phyloP scores from a whole-genome alignment of 208 protist species.

The Trypanosomatidae sp. region DNA sequence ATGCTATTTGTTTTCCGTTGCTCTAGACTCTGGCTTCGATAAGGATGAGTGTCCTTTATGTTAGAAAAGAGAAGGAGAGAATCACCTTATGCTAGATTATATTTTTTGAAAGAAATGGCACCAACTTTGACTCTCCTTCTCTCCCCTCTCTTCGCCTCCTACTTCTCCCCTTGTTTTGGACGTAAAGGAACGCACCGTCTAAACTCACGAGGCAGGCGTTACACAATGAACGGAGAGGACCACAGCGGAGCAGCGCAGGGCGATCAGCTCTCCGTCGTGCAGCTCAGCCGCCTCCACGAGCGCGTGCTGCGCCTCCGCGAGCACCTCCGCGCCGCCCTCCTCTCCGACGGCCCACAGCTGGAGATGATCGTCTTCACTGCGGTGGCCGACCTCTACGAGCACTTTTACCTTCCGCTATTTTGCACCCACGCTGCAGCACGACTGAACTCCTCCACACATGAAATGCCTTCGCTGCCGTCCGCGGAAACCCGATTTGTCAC shows the following conservation, averaged over 20 bases:
- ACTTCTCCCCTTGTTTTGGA: no score
- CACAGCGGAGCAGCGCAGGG: neutral
- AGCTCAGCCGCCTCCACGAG: constrained; percentile 32
- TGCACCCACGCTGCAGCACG: neutral
- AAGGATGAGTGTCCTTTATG: no score
- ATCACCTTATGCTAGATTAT: no score
- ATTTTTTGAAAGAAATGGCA: no score
- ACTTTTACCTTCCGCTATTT: constrained; percentile 15
- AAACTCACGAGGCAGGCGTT: no score
- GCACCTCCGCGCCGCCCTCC: constrained; percentile 39
- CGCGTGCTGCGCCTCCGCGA: constrained; percentile 40
- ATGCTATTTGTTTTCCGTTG: no score
- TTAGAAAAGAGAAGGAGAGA: no score
- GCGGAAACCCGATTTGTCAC: constrained; percentile 22
- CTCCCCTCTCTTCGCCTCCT: no score
- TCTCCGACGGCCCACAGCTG: constrained; percentile 46
- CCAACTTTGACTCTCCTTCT: no score
- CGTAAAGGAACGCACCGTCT: no score
- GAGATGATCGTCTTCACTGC: constrained; percentile 45
- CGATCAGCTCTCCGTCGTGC: constrained; percentile 21
- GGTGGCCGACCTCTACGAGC: constrained; percentile 18
- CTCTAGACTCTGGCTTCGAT: no score
- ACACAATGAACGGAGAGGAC: neutral
- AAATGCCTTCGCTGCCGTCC: neutral
- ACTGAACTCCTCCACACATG: neutral